Evolutionary conservation across 1,139 yeast genomes (phyloP).

Genomic region (Groenewaldozyma sp.): DNA sequence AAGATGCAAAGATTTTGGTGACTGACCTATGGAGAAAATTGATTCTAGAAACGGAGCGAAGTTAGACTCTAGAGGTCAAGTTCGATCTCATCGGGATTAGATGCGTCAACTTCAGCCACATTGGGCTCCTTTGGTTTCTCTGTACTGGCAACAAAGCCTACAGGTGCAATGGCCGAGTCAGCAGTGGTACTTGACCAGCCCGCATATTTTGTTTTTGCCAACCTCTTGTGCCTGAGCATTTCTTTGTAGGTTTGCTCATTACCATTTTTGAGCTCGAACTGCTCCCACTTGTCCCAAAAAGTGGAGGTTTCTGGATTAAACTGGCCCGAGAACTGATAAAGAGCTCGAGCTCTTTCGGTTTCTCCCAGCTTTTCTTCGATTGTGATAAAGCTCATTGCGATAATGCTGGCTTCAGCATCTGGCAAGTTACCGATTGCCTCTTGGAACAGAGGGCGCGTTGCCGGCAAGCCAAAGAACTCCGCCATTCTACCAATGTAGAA

Average conservation of each 20-base stretch:
- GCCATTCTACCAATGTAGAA: slow-evolving; percentile 27
- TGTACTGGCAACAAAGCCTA: slow-evolving; percentile 49
- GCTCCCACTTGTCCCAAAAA: slow-evolving; percentile 61
- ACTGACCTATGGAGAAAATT: slow-evolving; percentile 24
- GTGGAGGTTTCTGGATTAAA: slow-evolving; percentile 33
- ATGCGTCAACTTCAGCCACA: slow-evolving; percentile 11
- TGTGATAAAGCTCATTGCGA: slow-evolving; percentile 36
- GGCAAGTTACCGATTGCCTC: slow-evolving; percentile 37
- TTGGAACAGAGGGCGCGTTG: slow-evolving; percentile 35
- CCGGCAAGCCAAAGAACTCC: slow-evolving; percentile 29
- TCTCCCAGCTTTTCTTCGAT: slow-evolving; percentile 45
- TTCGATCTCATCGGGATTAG: slow-evolving; percentile 63
- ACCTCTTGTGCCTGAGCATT: slow-evolving; percentile 59
- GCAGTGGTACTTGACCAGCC: slow-evolving; percentile 13
- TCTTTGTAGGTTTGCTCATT: slow-evolving; percentile 63
- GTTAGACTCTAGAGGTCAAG: slow-evolving; percentile 19
- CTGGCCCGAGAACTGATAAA: slow-evolving; percentile 43
- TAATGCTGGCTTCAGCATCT: slow-evolving; percentile 25
- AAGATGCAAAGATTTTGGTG: slow-evolving; percentile 27
- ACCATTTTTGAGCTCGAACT: slow-evolving; percentile 65
- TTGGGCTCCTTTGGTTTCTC: slow-evolving; percentile 22
- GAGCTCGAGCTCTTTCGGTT: slow-evolving; percentile 48
- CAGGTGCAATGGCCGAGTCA: slow-evolving; percentile 26
- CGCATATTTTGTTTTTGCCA: slow-evolving; percentile 33
- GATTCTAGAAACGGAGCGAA: slow-evolving; percentile 20